Evolutionary conservation across 768 basidiomycete genomes (phyloP).

Genomic region (Phlebiopsis flavidoalba): DNA sequence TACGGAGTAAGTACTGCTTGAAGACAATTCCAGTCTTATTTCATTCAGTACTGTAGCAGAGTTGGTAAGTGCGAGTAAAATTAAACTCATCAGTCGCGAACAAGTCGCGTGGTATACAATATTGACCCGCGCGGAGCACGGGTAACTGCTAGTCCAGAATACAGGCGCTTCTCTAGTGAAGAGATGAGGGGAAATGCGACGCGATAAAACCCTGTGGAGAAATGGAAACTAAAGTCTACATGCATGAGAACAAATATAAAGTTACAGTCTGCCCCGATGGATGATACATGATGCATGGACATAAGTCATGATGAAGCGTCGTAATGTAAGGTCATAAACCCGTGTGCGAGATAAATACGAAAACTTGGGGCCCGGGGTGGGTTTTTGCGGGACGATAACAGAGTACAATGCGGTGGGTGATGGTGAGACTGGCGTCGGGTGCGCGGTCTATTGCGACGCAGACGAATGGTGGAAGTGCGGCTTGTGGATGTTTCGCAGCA

Average conservation of each 20-base stretch:
- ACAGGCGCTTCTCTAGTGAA: neutral
- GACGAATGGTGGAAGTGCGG: constrained; percentile 18
- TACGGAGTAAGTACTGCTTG: too few species aligned
- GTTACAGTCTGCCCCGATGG: neutral
- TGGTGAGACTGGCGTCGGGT: neutral
- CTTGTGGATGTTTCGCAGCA: constrained; percentile 24
- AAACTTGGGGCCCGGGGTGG: neutral
- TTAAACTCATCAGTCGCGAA: too few species aligned
- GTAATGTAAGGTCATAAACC: neutral
- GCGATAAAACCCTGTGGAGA: neutral
- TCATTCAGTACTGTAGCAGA: too few species aligned
- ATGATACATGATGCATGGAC: neutral
- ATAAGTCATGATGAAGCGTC: constrained; percentile 2
- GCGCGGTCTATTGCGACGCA: neutral
- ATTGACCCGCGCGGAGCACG: too few species aligned
- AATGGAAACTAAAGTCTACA: neutral
- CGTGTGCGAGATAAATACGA: neutral
- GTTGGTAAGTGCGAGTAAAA: too few species aligned
- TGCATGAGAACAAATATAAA: neutral
- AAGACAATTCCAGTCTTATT: too few species aligned
- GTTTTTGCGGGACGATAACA: neutral
- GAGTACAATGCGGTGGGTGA: neutral
- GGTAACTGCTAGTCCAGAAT: too few species aligned
- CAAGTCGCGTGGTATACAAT: too few species aligned
- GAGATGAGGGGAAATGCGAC: neutral